phyloP scores from a whole-genome alignment of 1,284 basidiomycete species.

The Ganoderma lingzhi region DNA sequence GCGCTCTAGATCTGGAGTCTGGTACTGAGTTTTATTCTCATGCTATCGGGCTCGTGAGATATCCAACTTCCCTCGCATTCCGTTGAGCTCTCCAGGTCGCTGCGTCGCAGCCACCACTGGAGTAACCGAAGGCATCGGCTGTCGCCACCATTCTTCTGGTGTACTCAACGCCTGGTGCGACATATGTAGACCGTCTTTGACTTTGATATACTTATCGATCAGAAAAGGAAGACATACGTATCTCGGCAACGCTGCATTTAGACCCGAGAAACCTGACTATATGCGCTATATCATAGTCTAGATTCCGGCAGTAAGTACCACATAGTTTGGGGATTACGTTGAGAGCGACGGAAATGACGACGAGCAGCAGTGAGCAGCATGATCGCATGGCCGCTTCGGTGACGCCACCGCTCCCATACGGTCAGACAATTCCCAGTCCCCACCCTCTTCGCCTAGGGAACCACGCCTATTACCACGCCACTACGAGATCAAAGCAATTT shows the following conservation, averaged over 20 bases:
- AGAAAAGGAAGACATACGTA: not conserved
- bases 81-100: not conserved
- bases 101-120: not conserved
- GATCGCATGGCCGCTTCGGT: not conserved
- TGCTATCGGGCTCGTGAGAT: not conserved
- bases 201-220: not conserved
- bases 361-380: not conserved
- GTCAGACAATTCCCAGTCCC: not conserved
- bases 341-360: not conserved
- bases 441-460: not conserved
- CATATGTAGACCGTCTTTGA: conserved; percentile 37
- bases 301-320: not conserved
- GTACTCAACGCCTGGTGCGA: no score
- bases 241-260: not conserved
- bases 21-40: not conserved
- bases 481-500: not conserved
- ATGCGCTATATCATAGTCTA: not conserved
- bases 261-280: not conserved
- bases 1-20: not conserved
- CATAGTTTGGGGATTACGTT: not conserved
- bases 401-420: not conserved
- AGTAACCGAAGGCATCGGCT: not conserved
- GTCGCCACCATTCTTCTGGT: conserved; percentile 33
- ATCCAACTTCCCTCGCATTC: not conserved
- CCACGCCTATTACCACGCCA: not conserved